phyloP scores from a whole-genome alignment of 129 eudicot species.

The Pseudognaphalium luteoalbum region DNA sequence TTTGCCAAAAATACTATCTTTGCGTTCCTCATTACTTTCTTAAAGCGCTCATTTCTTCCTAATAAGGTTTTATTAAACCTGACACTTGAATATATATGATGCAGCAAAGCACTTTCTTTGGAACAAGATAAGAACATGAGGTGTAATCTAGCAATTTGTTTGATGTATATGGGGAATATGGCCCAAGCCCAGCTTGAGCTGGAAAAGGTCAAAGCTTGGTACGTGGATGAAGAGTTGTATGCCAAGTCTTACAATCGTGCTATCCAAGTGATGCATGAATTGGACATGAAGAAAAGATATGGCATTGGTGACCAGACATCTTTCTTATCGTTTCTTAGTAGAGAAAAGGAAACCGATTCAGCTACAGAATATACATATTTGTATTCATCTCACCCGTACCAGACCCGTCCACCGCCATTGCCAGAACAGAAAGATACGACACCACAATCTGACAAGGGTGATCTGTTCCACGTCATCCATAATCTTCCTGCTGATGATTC shows the following conservation, averaged over 20 bases:
- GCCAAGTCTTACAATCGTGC: constrained; percentile 83
- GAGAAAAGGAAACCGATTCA: constrained; percentile 27
- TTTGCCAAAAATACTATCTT: not conserved
- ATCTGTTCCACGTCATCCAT: constrained; percentile 49
- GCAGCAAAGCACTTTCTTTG: constrained; percentile 74
- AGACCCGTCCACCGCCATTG: too few species aligned
- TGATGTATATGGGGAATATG: constrained; percentile 71
- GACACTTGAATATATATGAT: constrained; percentile 2
- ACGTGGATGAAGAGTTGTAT: constrained; percentile 57
- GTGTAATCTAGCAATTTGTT: constrained; percentile 82
- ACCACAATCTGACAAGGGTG: not conserved
- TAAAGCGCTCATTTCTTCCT: too few species aligned
- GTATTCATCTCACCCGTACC: too few species aligned
- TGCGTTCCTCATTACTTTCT: not conserved
- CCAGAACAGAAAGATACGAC: constrained; percentile 15
- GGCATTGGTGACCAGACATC: constrained; percentile 21
- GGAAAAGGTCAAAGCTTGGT: constrained; percentile 41
- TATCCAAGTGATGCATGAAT: constrained; percentile 50
- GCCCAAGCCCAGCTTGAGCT: constrained; percentile 74
- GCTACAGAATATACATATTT: not conserved
- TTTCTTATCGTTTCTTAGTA: constrained; percentile 35
- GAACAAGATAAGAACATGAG: constrained; percentile 86
- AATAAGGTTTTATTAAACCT: not conserved
- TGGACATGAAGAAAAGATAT: constrained; percentile 42
- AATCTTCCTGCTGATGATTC: constrained; percentile 72